Evolutionary conservation across 352 stramenopile species (phyloP).

Genomic region (Globisporangium yorkense): DNA sequence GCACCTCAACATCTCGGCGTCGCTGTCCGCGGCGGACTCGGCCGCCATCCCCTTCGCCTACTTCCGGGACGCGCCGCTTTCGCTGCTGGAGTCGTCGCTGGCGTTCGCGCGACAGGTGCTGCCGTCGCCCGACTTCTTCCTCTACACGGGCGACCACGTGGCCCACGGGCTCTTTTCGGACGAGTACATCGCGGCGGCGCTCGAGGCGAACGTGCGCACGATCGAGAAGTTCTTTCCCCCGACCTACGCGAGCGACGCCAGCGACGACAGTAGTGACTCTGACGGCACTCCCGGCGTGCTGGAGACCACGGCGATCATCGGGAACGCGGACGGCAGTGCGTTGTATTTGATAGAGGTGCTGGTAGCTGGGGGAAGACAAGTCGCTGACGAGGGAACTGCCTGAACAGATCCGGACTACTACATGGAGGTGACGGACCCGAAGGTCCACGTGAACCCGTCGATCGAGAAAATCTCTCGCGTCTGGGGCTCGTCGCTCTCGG

Average conservation of each 20-base stretch:
- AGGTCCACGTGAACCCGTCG: slow-evolving; percentile 43
- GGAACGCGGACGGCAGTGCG: slow-evolving; percentile 73
- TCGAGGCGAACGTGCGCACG: slow-evolving; percentile 56
- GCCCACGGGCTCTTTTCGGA: slow-evolving; percentile 60
- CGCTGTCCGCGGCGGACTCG: slow-evolving; percentile 25
- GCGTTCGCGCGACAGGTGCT: slow-evolving; percentile 50
- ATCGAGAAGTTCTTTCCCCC: slow-evolving; percentile 69
- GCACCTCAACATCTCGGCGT: slow-evolving; percentile 72
- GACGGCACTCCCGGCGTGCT: slow-evolving; percentile 10
- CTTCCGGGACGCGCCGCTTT: slow-evolving; percentile 41
- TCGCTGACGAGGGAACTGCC: no score
- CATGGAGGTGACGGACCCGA: slow-evolving; percentile 66
- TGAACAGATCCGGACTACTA: slow-evolving; percentile 56
- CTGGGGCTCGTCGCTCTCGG: slow-evolving; percentile 51
- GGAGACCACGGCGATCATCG: slow-evolving; percentile 70
- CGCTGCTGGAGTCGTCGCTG: slow-evolving; percentile 64
- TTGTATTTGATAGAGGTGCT: neutral
- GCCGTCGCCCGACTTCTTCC: slow-evolving; percentile 52
- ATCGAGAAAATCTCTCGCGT: slow-evolving; percentile 46
- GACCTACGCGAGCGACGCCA: neutral
- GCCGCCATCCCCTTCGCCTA: slow-evolving; percentile 39
- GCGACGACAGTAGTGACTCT: slow-evolving; percentile 2
- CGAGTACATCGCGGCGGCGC: slow-evolving; percentile 49
- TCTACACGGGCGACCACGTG: slow-evolving; percentile 80
- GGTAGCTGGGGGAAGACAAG: no score